phyloP scores from a whole-genome alignment of 2,329 filamentous ascomycete genomes.

The Dendrostoma leiphaemia region DNA sequence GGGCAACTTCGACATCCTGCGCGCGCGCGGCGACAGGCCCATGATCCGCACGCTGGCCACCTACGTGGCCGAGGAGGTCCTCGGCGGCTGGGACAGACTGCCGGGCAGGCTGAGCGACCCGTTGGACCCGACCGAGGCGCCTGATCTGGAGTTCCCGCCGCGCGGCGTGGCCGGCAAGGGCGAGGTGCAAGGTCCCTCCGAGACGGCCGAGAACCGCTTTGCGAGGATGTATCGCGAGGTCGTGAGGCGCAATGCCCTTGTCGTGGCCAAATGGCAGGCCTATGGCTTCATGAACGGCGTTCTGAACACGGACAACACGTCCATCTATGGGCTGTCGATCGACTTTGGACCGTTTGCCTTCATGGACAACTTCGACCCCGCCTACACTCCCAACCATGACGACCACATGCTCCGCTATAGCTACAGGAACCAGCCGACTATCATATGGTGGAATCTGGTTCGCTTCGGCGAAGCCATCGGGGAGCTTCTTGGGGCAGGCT shows the following conservation, averaged over 20 bases:
- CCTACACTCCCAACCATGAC: constrained; percentile 96
- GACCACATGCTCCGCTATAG: constrained; percentile 83
- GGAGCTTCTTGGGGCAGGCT: constrained; percentile 79
- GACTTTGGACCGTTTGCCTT: constrained; percentile 98
- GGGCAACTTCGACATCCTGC: constrained; percentile 93
- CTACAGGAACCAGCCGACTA: constrained; percentile 90
- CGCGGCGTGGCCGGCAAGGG: constrained; percentile 52
- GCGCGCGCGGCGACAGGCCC: constrained; percentile 74
- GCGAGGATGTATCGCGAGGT: constrained; percentile 85
- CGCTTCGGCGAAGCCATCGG: constrained; percentile 85
- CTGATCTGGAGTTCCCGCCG: constrained; percentile 34
- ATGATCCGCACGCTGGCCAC: constrained; percentile 73
- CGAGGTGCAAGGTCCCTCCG: constrained; percentile 64
- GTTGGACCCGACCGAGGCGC: constrained; percentile 45
- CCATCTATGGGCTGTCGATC: constrained; percentile 81
- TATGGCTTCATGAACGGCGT: constrained; percentile 99
- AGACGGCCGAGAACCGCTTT: constrained; percentile 80
- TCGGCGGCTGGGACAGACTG: constrained; percentile 82
- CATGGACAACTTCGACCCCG: constrained; percentile 92
- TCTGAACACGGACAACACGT: constrained; percentile 96
- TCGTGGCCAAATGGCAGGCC: constrained; percentile 91
- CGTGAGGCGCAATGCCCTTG: constrained; percentile 77
- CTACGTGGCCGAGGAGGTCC: constrained; percentile 85
- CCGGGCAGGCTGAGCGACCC: constrained; percentile 59
- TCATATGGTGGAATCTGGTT: constrained; percentile 99